These are phyloP conservation scores for Pichia phayaonensis DNA, from an alignment of 805 yeast genomes.

Conservation along the genomic window DNA sequence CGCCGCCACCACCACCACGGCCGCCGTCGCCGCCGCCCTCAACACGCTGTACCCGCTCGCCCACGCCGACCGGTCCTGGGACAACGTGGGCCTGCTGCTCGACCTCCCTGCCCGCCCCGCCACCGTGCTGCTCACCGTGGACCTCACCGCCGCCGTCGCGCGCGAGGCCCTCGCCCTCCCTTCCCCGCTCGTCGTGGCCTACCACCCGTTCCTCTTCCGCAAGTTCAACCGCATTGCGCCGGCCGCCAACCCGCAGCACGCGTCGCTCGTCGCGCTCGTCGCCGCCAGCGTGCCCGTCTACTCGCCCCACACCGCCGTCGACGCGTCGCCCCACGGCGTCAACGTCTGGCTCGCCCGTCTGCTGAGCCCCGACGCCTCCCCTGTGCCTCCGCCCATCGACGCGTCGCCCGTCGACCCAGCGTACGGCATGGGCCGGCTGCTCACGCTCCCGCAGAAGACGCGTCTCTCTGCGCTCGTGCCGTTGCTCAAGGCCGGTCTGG, in stretches of 20 bases:
- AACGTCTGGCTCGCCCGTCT: conserved; percentile 84
- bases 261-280: conserved; percentile 62
- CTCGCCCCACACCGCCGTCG: conserved; percentile 94
- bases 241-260: conserved; percentile 47
- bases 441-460: conserved; percentile 66
- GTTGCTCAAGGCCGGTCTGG: conserved; percentile 11
- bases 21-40: neutral
- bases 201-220: conserved; percentile 90
- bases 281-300: conserved; percentile 81
- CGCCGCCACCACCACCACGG: neutral
- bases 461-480: conserved; percentile 65
- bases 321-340: conserved; percentile 88
- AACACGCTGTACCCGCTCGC: neutral
- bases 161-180: conserved; percentile 46
- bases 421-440: conserved; percentile 74
- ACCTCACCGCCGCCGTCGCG: conserved; percentile 80
- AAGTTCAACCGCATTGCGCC: conserved; percentile 81
- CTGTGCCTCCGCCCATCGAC: neutral
- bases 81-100: neutral
- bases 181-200: conserved; percentile 64
- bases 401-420: conserved; percentile 29
- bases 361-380: conserved; percentile 12
- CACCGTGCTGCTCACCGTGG: conserved; percentile 53
- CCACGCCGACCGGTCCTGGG: neutral
- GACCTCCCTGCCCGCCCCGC: neutral